Evolutionary conservation across 169 alveolate genomes (phyloP), one percentile per base, ranked within the genome.

Genomic region (Plasmodium adleri): DNA sequence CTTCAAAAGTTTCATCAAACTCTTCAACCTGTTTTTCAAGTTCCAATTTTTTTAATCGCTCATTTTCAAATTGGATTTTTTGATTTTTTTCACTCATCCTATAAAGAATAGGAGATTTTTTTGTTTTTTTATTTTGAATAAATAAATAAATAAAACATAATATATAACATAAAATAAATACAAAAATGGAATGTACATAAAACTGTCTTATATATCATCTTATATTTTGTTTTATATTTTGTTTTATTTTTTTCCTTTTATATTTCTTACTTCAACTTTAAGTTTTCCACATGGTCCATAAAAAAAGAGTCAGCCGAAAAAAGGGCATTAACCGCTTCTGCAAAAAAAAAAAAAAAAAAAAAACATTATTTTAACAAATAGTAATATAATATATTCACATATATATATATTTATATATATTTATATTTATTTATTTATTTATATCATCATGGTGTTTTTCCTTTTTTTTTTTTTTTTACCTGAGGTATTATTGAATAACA

Each of bases 261-360:
- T n/a, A 45, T 47, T 24, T 70, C 80, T 58, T 80, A 80, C 90
- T 66, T 80, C 15, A 80, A 26, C 49, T 80, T 80, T 72, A 80
- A 80, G 49, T 80, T 80, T 54, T 80, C 90, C 24, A 80, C 90
- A 60, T 80, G 90, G 15, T 66, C 80, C 50, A 52, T 22, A 43
- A 80, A 66, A 68, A 80, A 80, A 3, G 90, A 80, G 13, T 80
- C 80, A 17, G 90, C 90, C 15, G 90, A 80, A 63, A 80, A 80
- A 8, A 80, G 45, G 6, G 80, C 67, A 32, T 80, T 80, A 22
- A 80, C 90, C 3, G 80, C 90, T 52, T 80, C 90, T 80, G 71
- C 28, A 32, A 49, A 58, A 24, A 20, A 45, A 13, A 9, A 24
- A 20, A 45, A 13, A 9, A 28, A 75, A 13, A 10, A 20, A 24